These are phyloP conservation scores for Neurospora africana DNA, from an alignment of 495 filamentous ascomycete genomes.

Conservation along the genomic window DNA sequence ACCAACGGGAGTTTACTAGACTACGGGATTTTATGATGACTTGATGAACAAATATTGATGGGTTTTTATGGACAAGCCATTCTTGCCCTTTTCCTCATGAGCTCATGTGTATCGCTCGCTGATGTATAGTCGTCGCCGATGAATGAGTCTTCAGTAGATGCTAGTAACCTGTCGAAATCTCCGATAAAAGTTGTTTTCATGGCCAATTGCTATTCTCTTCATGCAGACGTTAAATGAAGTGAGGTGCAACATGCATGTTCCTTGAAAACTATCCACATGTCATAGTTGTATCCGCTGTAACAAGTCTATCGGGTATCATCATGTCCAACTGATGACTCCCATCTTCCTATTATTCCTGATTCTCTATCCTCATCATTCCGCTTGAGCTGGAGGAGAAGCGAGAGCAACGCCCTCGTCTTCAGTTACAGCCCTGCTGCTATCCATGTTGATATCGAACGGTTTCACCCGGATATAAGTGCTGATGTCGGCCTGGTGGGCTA, in stretches of 20 bases:
- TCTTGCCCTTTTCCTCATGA: conserved; percentile 16
- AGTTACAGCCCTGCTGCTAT: not conserved
- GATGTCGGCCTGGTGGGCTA: conserved; percentile 32
- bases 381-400: not conserved
- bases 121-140: conserved; percentile 13
- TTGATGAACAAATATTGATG: conserved; percentile 21
- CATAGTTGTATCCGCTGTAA: not conserved
- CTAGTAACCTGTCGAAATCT: conserved; percentile 10
- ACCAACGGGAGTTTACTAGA: conserved; percentile 14
- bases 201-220: not conserved
- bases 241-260: not conserved
- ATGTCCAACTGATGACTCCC: not conserved
- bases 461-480: conserved; percentile 32
- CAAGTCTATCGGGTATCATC: not conserved
- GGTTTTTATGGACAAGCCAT: conserved; percentile 12
- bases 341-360: not conserved
- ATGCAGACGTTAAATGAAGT: not conserved
- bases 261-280: not conserved
- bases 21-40: conserved; percentile 22
- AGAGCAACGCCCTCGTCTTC: not conserved
- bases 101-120: conserved; percentile 12
- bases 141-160: conserved; percentile 17
- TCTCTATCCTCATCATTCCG: not conserved
- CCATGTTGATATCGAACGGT: conserved; percentile 21
- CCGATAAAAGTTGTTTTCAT: not conserved